Base-by-base conservation (phyloP, 2,329 filamentous ascomycete species). In the Trichoderma brevicompactum region DNA sequence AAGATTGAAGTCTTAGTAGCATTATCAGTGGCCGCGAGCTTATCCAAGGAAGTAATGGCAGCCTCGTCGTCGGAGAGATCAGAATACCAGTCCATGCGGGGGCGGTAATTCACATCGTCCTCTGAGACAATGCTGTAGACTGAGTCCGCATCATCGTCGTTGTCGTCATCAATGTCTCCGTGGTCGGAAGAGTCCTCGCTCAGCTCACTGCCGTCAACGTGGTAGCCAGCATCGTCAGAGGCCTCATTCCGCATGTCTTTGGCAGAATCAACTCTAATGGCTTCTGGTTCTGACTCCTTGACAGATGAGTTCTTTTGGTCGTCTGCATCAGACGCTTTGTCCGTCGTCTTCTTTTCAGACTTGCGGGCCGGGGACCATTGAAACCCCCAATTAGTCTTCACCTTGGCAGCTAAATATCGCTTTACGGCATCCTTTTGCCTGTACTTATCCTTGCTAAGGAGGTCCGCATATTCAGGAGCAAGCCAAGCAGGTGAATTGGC, bases 341-440 rank as follows among this genome's bases (percentile, higher is more conserved):
- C 48, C 7, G 38, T 17, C 19, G 6, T 8, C 10, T 44, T 43
- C 49, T 28, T 9, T 41, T 34, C 17, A 3, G 49, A n/a, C 9
- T 53, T 54, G 40, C 32, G n/a, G 38, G 32, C n/a, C 70, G 70
- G 79, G 1, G 85, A 83, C 86, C 86, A 89, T 40, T 77, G 69
- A 71, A 87, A 89, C 0, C 79, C 76, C 87, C 87, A 90, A 71
- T 89, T 86, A 67, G 80, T 81, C 67, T 81, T 83, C 46, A 89
- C 78, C 69, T 82, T 85, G 23, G 81, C 79, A 2, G 78, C 75
- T 1, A 90, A 76, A 69, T 83, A 85, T 58, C 79, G 82, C 71
- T 80, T 85, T 41, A 89, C 83, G 12, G 87, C 87, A 46, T 87
- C 85, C 72, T 89, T 89, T 70, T 88, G 85, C 76, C 83, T 87